These are phyloP conservation scores for Eucalyptus globulus DNA, from an alignment of 345 rosid genomes.

Conservation along the genomic window DNA sequence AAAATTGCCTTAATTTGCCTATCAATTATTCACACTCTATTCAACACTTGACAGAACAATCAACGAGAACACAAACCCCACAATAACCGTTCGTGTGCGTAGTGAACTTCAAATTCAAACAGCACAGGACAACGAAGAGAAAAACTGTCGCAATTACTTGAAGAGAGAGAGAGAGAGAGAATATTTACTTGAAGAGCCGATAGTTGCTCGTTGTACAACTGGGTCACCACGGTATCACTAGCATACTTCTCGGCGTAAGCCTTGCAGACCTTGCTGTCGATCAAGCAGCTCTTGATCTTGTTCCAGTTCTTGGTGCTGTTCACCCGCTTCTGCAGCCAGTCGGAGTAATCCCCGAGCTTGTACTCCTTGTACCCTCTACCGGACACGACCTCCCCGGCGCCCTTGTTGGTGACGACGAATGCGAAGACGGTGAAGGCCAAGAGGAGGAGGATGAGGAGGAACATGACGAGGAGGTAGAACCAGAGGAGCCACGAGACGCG, in stretches of 20 bases:
- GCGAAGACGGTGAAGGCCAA: conserved; percentile 8
- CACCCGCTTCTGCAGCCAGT: conserved; percentile 13
- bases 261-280: conserved; percentile 6
- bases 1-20: not conserved
- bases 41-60: not conserved
- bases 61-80: not conserved
- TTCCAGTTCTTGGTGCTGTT: conserved; percentile 4
- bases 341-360: conserved; percentile 2
- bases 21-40: not conserved
- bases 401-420: conserved; percentile 9
- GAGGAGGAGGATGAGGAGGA: conserved; percentile 10
- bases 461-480: conserved; percentile 13
- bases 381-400: conserved; percentile 5
- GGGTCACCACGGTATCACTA: not conserved
- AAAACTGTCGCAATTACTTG: not conserved
- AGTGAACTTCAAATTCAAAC: not conserved
- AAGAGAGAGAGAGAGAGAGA: not conserved
- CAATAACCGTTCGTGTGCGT: not conserved
- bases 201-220: not conserved
- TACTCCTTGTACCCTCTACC: conserved; percentile 1
- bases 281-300: conserved; percentile 10
- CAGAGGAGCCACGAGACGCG: conserved; percentile 1
- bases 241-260: not conserved
- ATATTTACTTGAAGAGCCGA: conserved; percentile 5
- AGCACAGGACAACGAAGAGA: not conserved